Percentiles rank a stretch among this genome's conserved stretches.
These are phyloP conservation scores for Pichia nakasei DNA, from an alignment of 805 yeast genomes.

Conservation along the genomic window DNA sequence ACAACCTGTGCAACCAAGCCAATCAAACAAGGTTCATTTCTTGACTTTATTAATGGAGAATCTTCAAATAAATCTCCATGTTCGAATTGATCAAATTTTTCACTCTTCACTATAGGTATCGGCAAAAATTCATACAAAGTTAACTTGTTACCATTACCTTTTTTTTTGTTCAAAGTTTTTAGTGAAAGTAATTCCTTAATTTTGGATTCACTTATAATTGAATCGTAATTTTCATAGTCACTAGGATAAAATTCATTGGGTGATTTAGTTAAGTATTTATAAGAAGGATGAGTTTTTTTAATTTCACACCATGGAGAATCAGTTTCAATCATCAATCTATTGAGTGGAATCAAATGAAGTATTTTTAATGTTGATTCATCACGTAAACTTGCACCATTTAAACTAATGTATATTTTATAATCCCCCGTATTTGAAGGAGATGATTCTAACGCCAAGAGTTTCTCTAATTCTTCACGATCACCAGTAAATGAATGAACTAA, in stretches of 20 bases:
- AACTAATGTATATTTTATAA: slow-evolving; percentile 51
- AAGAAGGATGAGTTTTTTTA: slow-evolving; percentile 71
- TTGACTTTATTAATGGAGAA: slow-evolving; percentile 56
- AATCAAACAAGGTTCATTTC: slow-evolving; percentile 89
- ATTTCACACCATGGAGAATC: slow-evolving; percentile 99
- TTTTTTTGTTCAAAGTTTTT: not conserved
- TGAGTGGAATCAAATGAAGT: slow-evolving; percentile 58
- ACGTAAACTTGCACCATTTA: slow-evolving; percentile 90
- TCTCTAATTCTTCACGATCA: slow-evolving; percentile 49
- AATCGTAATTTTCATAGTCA: slow-evolving; percentile 13
- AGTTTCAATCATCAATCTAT: slow-evolving; percentile 73
- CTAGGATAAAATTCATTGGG: slow-evolving; percentile 52
- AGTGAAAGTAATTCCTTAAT: slow-evolving; percentile 1
- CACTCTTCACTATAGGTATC: slow-evolving; percentile 57
- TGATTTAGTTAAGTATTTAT: slow-evolving; percentile 42
- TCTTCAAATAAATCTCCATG: slow-evolving; percentile 22
- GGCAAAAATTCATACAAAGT: slow-evolving; percentile 47
- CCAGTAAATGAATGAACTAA: slow-evolving; percentile 97
- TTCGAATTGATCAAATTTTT: slow-evolving; percentile 28
- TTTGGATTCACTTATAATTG: slow-evolving; percentile 4
- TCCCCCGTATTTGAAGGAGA: slow-evolving; percentile 28
- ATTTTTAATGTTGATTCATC: slow-evolving; percentile 65
- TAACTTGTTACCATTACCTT: slow-evolving; percentile 11
- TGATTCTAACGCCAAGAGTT: slow-evolving; percentile 32
- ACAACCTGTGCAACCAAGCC: slow-evolving; percentile 71